phyloP scores from a whole-genome alignment of 2,329 filamentous ascomycete genomes.

The Colletotrichum sp. region DNA sequence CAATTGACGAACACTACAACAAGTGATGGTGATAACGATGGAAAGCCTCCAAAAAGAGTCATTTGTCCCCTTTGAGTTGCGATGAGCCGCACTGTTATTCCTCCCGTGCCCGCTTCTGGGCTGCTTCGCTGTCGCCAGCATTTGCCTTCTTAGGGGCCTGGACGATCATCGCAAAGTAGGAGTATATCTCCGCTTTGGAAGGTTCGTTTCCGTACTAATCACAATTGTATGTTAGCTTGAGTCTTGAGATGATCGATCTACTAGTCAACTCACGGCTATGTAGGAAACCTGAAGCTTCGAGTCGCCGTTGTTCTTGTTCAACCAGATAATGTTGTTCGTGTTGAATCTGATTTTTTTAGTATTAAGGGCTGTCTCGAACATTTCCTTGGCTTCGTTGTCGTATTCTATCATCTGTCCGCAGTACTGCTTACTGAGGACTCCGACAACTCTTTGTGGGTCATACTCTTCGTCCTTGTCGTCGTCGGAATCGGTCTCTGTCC shows the following conservation, averaged over 20 bases:
- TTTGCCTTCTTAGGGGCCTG: not conserved
- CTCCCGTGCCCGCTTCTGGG: not conserved
- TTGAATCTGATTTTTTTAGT: not conserved
- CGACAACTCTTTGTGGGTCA: not conserved
- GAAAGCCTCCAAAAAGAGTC: too few relatives aligned
- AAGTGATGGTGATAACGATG: too few relatives aligned
- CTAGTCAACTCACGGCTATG: not conserved
- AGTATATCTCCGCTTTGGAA: not conserved
- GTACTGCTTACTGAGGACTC: not conserved
- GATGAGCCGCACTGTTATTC: too few relatives aligned
- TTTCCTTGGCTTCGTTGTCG: not conserved
- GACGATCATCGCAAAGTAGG: not conserved
- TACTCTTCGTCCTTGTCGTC: not conserved
- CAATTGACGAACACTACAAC: too few relatives aligned
- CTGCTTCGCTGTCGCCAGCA: accelerated
- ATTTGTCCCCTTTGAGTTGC: too few relatives aligned
- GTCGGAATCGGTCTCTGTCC: not conserved
- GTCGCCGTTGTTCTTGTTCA: not conserved
- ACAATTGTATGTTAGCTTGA: not conserved
- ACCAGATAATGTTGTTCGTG: not conserved
- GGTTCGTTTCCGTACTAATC: not conserved
- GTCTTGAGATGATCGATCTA: not conserved
- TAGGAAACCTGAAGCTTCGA: not conserved
- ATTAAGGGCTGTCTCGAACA: accelerated
- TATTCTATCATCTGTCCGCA: not conserved